Conservation (phyloP, 768 basidiomycete species). For the Podaxis sp. region DNA sequence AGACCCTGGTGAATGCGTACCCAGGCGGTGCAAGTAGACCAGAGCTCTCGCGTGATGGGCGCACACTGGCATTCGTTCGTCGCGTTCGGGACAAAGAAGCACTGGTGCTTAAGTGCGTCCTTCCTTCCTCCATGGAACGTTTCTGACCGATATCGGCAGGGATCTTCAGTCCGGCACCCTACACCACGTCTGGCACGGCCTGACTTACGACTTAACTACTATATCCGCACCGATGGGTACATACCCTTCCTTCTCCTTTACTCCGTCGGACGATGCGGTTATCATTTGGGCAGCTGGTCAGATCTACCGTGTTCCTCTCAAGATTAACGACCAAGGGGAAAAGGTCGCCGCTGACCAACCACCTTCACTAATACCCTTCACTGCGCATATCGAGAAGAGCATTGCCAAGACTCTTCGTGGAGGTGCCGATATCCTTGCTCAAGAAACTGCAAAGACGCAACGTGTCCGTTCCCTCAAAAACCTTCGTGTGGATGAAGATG, state of each 20-base stretch:
- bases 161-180: conserved; percentile 67
- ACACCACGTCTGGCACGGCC: conserved; percentile 63
- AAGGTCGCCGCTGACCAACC: conserved; percentile 35
- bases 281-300: conserved; percentile 77
- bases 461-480: conserved; percentile 63
- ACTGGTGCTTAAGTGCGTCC: conserved; percentile 63
- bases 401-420: conserved; percentile 60
- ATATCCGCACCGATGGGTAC: conserved; percentile 79
- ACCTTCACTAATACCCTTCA: conserved; percentile 55
- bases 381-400: conserved; percentile 59
- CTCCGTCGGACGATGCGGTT: conserved; percentile 54
- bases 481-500: conserved; percentile 53
- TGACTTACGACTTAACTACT: conserved; percentile 62
- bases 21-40: conserved; percentile 77
- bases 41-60: conserved; percentile 64
- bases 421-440: conserved; percentile 44
- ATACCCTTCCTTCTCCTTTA: conserved; percentile 74
- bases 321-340: conserved; percentile 51
- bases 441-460: conserved; percentile 55
- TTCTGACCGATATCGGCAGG: conserved; percentile 30
- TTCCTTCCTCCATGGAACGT: neutral
- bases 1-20: conserved; percentile 49
- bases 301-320: conserved; percentile 60
- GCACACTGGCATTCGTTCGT: conserved; percentile 72
- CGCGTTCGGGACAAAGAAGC: conserved; percentile 72